These are phyloP conservation scores for Suillus americanus DNA, from an alignment of 768 basidiomycete genomes.

Conservation along the genomic window DNA sequence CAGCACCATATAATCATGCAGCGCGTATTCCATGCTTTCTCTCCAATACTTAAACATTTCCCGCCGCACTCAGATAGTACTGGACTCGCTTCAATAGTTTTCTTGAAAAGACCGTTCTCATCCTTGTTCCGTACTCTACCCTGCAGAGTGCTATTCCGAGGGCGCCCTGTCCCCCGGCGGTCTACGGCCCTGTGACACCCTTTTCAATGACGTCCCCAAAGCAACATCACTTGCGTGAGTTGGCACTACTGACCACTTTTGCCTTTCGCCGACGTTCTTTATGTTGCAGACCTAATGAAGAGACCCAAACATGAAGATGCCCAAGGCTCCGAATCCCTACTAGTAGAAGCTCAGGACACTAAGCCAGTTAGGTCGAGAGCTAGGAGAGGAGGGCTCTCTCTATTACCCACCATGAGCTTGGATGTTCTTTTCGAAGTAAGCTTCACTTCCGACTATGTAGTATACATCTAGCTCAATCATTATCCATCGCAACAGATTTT, in stretches of 20 bases:
- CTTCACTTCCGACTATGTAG: background rate
- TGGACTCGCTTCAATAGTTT: background rate
- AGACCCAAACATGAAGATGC: background rate
- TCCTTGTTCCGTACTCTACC: background rate
- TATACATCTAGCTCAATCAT: background rate
- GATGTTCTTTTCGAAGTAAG: constrained; percentile 29
- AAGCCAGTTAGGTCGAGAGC: background rate
- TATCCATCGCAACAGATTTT: constrained; percentile 37
- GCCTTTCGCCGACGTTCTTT: background rate
- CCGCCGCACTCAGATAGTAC: too few relatives aligned
- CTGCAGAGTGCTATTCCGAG: constrained; percentile 1
- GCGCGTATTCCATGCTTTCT: constrained; percentile 5
- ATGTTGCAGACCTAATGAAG: constrained; percentile 1
- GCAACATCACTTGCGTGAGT: constrained; percentile 3
- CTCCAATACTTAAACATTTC: background rate
- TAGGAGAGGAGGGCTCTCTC: constrained; percentile 12
- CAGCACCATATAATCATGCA: constrained; percentile 6
- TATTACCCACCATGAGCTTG: constrained; percentile 37
- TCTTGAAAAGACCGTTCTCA: background rate
- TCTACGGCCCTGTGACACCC: constrained; percentile 4
- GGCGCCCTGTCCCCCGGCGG: constrained; percentile 4
- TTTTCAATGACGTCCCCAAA: background rate
- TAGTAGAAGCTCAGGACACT: background rate
- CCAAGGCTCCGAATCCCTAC: background rate
- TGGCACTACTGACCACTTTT: background rate